Percentiles rank a stretch among this genome's conserved stretches.
Evolutionary conservation across 352 stramenopile genomes (phyloP).

Genomic region (Phytophthora cajani): DNA sequence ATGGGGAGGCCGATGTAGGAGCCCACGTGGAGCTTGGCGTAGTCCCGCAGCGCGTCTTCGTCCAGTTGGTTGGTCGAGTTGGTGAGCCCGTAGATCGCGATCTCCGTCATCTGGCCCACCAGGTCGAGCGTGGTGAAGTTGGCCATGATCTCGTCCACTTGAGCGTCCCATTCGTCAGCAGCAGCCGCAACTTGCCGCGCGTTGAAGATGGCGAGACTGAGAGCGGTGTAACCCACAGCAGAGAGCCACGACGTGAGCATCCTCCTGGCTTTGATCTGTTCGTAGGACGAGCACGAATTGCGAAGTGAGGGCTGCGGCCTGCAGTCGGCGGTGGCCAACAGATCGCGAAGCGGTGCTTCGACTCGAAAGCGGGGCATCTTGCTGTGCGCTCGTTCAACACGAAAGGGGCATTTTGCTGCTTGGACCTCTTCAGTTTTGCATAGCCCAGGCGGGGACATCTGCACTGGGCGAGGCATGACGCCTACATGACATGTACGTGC

Average conservation of each 20-base stretch:
- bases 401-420: too few species aligned
- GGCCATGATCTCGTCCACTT: constrained; percentile 22
- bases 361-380: too few species aligned
- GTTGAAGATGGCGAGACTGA: constrained; percentile 25
- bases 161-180: constrained; percentile 29
- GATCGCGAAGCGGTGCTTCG: too few species aligned
- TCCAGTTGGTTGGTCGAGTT: constrained; percentile 50
- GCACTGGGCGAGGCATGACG: too few species aligned
- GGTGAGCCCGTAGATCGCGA: constrained; percentile 73
- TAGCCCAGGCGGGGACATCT: too few species aligned
- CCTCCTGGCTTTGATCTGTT: constrained; percentile 19
- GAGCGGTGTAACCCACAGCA: constrained; percentile 21
- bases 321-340: too few species aligned
- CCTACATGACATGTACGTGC: too few species aligned
- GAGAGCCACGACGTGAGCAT: constrained; percentile 37
- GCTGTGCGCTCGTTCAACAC: too few species aligned
- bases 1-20: constrained; percentile 82
- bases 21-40: constrained; percentile 72
- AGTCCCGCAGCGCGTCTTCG: constrained; percentile 47
- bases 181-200: background rate
- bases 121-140: constrained; percentile 31
- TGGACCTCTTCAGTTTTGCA: too few species aligned
- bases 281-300: constrained; percentile 23
- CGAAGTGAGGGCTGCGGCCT: constrained; percentile 20
- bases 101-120: constrained; percentile 87